Conservation (phyloP, 257 asterid genomes). For the Leptodermis oblonga region DNA sequence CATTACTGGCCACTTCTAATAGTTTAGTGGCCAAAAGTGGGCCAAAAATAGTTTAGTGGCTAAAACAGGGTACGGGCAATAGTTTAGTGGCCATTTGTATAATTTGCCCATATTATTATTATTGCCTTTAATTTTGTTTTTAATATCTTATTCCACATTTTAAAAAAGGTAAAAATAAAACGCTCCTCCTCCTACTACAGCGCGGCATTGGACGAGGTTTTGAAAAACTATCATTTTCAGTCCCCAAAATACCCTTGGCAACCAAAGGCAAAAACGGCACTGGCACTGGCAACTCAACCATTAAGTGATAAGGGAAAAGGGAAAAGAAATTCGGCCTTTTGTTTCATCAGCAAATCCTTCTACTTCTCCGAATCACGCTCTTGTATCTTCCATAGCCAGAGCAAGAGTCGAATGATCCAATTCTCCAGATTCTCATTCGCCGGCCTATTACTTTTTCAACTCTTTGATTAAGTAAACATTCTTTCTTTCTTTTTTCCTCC, state of each 20-base stretch:
- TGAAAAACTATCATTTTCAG: slow-evolving; percentile 25
- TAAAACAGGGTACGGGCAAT: too few species aligned
- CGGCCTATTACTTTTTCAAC: slow-evolving; percentile 24
- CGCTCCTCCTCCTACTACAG: slow-evolving; percentile 40
- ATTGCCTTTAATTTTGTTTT: too few species aligned
- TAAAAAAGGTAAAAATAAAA: slow-evolving; percentile 6
- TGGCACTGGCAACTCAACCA: neutral
- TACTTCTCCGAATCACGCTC: neutral
- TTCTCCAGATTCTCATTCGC: slow-evolving; percentile 2
- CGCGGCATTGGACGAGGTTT: slow-evolving; percentile 56
- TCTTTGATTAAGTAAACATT: slow-evolving; percentile 18
- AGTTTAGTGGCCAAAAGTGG: too few species aligned
- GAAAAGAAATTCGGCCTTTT: slow-evolving; percentile 2
- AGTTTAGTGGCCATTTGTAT: too few species aligned
- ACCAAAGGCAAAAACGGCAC: slow-evolving; percentile 9
- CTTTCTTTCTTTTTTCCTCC: neutral
- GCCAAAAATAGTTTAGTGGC: too few species aligned
- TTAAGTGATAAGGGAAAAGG: neutral
- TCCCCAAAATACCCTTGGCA: too few species aligned
- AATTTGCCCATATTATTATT: too few species aligned
- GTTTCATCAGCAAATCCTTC: neutral
- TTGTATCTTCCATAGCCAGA: slow-evolving; percentile 1
- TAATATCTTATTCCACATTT: neutral
- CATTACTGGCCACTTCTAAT: too few species aligned
- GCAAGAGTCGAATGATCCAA: neutral